Conservation (phyloP, 2,329 filamentous ascomycete species). For the Bisporella sp. region DNA sequence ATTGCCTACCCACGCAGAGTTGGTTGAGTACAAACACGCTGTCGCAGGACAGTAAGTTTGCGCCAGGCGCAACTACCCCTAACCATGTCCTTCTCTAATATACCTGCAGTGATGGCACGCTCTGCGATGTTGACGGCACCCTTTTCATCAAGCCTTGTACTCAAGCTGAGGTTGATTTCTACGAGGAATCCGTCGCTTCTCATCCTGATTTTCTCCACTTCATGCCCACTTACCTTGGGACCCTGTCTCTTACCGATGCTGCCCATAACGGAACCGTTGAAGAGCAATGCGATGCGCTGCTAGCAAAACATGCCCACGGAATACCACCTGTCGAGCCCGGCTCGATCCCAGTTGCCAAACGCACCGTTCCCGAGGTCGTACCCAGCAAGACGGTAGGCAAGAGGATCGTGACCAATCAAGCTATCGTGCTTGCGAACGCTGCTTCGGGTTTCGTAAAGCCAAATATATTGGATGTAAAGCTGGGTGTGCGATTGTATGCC, state of each 20-base stretch:
- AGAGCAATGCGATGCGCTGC: slow-evolving; percentile 37
- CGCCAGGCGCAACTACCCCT: neutral
- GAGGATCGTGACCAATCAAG: slow-evolving; percentile 66
- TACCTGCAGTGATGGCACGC: slow-evolving; percentile 70
- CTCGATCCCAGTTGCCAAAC: slow-evolving; percentile 3
- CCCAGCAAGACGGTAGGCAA: slow-evolving; percentile 17
- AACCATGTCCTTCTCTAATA: slow-evolving; percentile 10
- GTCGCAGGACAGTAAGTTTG: slow-evolving; percentile 76
- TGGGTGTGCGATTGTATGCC: slow-evolving; percentile 81
- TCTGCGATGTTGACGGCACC: slow-evolving; percentile 74
- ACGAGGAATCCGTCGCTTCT: slow-evolving; percentile 57
- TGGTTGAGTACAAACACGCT: slow-evolving; percentile 65
- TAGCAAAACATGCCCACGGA: slow-evolving; percentile 9
- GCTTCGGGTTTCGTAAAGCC: slow-evolving; percentile 74
- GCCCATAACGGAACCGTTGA: slow-evolving; percentile 42
- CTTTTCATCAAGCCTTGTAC: slow-evolving; percentile 95
- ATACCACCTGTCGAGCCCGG: slow-evolving; percentile 1
- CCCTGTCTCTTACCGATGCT: slow-evolving; percentile 58
- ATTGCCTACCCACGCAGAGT: slow-evolving; percentile 40
- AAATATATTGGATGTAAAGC: slow-evolving; percentile 90
- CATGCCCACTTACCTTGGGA: slow-evolving; percentile 82
- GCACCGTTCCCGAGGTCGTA: slow-evolving; percentile 18
- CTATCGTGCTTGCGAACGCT: slow-evolving; percentile 80
- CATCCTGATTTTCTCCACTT: slow-evolving; percentile 71
- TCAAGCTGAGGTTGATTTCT: slow-evolving; percentile 78